Conservation (phyloP, 179 eudicot species). For the Silene vulgaris region DNA sequence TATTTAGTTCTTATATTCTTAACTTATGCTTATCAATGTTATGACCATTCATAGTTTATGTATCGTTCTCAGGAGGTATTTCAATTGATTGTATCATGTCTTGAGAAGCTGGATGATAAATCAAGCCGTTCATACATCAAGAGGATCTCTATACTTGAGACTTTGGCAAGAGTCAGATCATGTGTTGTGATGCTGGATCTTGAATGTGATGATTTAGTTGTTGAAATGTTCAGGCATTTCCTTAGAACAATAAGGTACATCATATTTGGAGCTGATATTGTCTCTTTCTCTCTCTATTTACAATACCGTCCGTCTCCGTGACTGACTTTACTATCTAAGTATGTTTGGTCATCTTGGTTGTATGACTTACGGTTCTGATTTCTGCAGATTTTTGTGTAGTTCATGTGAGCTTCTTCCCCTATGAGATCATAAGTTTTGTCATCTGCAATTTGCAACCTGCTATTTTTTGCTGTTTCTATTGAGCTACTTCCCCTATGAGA, state of each 20-base stretch:
- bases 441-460: background rate
- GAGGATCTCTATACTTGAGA: slow-evolving; percentile 68
- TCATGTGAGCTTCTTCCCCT: background rate
- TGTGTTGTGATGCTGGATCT: slow-evolving; percentile 95
- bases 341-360: background rate
- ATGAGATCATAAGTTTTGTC: no score
- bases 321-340: background rate
- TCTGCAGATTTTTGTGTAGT: background rate
- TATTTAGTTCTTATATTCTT: background rate
- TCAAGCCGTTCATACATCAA: slow-evolving; percentile 54
- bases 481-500: background rate
- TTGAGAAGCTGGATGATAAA: slow-evolving; percentile 59
- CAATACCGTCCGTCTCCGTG: background rate
- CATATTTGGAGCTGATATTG: background rate
- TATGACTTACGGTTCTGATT: background rate
- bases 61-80: slow-evolving; percentile 58
- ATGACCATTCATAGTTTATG: background rate
- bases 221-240: slow-evolving; percentile 74
- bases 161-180: slow-evolving; percentile 84
- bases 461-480: background rate
- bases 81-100: slow-evolving; percentile 74
- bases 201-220: slow-evolving; percentile 71
- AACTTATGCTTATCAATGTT: background rate
- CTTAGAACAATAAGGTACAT: slow-evolving; percentile 58
- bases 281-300: background rate